These are phyloP conservation scores for Phytopythium mirpurense DNA, from an alignment of 352 stramenopile genomes.

Conservation along the genomic window DNA sequence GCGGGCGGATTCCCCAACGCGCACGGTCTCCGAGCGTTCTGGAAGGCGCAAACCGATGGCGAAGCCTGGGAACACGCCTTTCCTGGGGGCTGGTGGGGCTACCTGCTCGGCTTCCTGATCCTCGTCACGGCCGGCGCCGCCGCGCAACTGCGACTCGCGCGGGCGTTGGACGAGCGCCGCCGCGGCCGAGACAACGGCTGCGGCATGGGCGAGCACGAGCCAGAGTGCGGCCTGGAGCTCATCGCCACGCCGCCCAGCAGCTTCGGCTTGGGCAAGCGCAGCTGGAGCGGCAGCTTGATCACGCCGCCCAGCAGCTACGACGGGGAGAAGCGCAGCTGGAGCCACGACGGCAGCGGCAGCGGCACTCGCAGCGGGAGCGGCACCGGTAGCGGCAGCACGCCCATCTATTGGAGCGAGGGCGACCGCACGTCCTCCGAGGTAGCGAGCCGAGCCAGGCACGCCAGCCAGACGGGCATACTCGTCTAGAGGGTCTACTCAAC, in stretches of 20 bases:
- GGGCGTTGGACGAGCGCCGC: not conserved
- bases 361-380: not conserved
- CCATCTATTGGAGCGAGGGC: not conserved
- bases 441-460: not conserved
- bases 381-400: not conserved
- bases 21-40: not conserved
- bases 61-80: not conserved
- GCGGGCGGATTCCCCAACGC: slow-evolving; percentile 4
- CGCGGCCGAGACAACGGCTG: not conserved
- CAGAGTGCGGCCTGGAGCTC: slow-evolving; percentile 2
- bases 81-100: not conserved
- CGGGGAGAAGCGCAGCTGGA: not conserved
- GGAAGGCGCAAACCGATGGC: not conserved
- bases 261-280: not conserved
- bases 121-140: not conserved
- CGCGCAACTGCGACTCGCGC: not conserved
- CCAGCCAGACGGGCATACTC: not conserved
- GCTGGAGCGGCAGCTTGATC: not conserved
- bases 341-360: too few relatives aligned
- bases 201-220: not conserved
- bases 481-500: not conserved
- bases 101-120: not conserved
- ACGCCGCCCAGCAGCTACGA: slow-evolving; percentile 3
- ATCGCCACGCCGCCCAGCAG: slow-evolving; percentile 4
- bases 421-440: not conserved